Evolutionary conservation across 306 rosid genomes (phyloP), one percentile per base, ranked within the genome.

Genomic region (Pterocarpus santalinus): DNA sequence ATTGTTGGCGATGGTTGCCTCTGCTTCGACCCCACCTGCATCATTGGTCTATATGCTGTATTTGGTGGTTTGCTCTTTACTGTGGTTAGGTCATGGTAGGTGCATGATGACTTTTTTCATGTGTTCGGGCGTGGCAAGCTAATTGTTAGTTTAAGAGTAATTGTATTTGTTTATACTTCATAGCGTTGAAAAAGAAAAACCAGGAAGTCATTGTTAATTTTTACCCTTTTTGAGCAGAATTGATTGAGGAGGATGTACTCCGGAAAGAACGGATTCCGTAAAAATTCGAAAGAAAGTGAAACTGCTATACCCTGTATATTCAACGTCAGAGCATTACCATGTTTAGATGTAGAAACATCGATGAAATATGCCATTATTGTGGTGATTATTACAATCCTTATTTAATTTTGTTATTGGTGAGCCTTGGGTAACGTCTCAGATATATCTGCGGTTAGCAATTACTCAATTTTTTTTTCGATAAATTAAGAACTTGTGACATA

Each of bases 121-220:
- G 73, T 85, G 87, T 81, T 82, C 85, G 73, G 71, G 17, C 82
- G 60, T 79, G 75, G 47, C 65, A 81, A 73, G 81, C 69, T 76
- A 75, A 72, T 81, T 73, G 82, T 63, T 81, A 73, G 84, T 84
- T 86, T 68, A 72, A 62, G 51, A 43, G 80, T 86, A 78, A 82
- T 72, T 82, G 83, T 77, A 86, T 77, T 86, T 92, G 92, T 80
- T 80, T 66, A 88, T 90, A 78, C 75, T 86, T 66, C 78, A 83
- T 88, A 85, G 83, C 82, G 60, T 73, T 91, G 90, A 75, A 84
- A 79, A 85, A 89, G 83, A 49, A 80, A 76, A 78, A 79, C 51
- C 85, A 72, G 88, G 77, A 80, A 78, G 88, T 56, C 63, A 41
- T 75, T 72, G 34, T 80, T 67, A 66, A 30, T 43, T 65, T 35